These are phyloP conservation scores for Sphagnurus paluster DNA, from an alignment of 1,284 basidiomycete genomes.

Conservation along the genomic window DNA sequence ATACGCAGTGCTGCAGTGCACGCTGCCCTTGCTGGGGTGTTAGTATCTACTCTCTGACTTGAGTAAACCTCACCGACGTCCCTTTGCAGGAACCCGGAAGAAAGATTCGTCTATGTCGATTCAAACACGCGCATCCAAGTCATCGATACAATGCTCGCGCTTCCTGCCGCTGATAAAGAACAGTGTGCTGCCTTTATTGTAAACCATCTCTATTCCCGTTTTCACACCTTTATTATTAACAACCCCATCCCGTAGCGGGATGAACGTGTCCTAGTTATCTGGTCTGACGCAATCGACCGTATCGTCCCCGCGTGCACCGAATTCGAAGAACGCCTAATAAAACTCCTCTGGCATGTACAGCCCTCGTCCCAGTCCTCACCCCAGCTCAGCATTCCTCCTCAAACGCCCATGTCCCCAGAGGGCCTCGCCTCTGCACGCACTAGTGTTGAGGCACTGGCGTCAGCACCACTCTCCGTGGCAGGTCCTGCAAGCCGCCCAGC, in stretches of 20 bases:
- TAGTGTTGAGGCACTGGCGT: constrained; percentile 4
- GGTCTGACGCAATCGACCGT: constrained; percentile 74
- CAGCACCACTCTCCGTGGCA: constrained; percentile 4
- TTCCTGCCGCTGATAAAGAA: constrained; percentile 78
- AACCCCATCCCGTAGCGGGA: constrained; percentile 49
- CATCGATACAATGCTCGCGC: constrained; percentile 69
- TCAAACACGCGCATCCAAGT: constrained; percentile 74
- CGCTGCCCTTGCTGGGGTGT: constrained; percentile 75
- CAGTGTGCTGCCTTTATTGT: constrained; percentile 85
- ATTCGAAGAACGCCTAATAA: constrained; percentile 80
- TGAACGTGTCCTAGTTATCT: constrained; percentile 79
- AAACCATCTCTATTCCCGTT: constrained; percentile 22
- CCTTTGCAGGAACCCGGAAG: constrained; percentile 48
- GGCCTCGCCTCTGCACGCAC: constrained; percentile 9
- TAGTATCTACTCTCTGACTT: constrained; percentile 8
- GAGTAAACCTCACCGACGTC: background rate
- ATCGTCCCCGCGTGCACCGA: constrained; percentile 73
- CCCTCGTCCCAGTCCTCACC: constrained; percentile 27
- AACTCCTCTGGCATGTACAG: constrained; percentile 67
- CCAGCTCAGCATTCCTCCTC: background rate
- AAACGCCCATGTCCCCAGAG: constrained; percentile 2
- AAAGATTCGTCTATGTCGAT: constrained; percentile 67
- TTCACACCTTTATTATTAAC: background rate
- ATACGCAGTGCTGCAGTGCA: constrained; percentile 80
- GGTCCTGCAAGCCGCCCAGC: constrained; percentile 10